A percentile compares a stretch with the other conserved stretches of the same genome.
Evolutionary conservation across 1,284 basidiomycete genomes (phyloP).

Genomic region (Kalmanozyma brasiliensis): DNA sequence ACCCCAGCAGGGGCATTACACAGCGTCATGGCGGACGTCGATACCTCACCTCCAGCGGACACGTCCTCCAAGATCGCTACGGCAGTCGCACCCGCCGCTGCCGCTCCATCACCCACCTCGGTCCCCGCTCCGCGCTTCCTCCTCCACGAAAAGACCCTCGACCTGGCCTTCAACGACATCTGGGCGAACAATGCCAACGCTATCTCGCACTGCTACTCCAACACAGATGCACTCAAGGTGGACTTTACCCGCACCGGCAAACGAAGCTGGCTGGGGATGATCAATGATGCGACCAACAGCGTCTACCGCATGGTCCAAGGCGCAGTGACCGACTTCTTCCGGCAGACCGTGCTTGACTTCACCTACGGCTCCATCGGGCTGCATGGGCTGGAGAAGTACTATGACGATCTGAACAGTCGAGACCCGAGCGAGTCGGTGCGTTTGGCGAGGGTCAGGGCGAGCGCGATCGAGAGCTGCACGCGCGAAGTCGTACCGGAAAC

Average conservation of each 20-base stretch:
- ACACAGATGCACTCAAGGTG: slow-evolving; percentile 88
- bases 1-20: too few relatives aligned
- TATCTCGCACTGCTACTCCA: slow-evolving; percentile 61
- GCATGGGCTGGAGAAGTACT: slow-evolving; percentile 49
- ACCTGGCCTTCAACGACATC: slow-evolving; percentile 75
- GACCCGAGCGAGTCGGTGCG: slow-evolving; percentile 89
- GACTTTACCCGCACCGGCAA: slow-evolving; percentile 92
- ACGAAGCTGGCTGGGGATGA: slow-evolving; percentile 85
- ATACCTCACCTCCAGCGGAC: slow-evolving; percentile 13
- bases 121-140: slow-evolving; percentile 15
- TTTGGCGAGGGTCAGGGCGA: slow-evolving; percentile 79
- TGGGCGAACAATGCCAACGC: slow-evolving; percentile 87
- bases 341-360: slow-evolving; percentile 73
- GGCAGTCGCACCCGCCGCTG: slow-evolving; percentile 20
- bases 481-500: slow-evolving; percentile 72
- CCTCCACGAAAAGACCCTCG: slow-evolving; percentile 39
- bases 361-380: slow-evolving; percentile 44
- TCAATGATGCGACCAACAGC: slow-evolving; percentile 61
- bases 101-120: neutral
- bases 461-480: slow-evolving; percentile 52
- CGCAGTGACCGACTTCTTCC: slow-evolving; percentile 91
- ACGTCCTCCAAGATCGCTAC: slow-evolving; percentile 18
- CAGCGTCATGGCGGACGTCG: slow-evolving; percentile 10
- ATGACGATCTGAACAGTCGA: slow-evolving; percentile 76
- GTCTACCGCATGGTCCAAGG: slow-evolving; percentile 54